Evolutionary conservation across 192 early-diverging fungal genomes (phyloP).

Genomic region (Fimicolochytrium jonesii): DNA sequence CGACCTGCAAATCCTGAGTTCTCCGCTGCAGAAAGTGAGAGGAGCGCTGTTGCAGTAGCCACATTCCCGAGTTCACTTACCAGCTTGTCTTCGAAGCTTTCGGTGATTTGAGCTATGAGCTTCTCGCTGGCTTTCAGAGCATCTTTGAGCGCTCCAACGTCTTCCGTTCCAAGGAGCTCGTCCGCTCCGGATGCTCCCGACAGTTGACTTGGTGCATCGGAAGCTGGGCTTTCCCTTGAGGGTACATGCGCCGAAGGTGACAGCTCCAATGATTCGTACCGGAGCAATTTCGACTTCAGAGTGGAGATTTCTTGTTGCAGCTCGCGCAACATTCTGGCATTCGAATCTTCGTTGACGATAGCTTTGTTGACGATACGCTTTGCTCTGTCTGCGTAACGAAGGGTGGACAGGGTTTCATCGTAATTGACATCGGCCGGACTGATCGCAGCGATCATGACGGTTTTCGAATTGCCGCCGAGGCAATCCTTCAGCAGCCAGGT

Average conservation of each 20-base stretch:
- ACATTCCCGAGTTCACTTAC: constrained; percentile 17
- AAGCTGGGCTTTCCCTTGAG: no score
- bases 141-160: constrained; percentile 55
- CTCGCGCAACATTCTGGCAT: constrained; percentile 66
- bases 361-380: constrained; percentile 89
- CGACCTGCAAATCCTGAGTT: no score
- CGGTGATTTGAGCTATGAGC: constrained; percentile 75
- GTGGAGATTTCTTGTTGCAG: constrained; percentile 74
- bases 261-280: constrained; percentile 32
- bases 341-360: constrained; percentile 81
- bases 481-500: constrained; percentile 55
- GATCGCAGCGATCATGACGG: constrained; percentile 53
- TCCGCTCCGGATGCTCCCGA: no score
- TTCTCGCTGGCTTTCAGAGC: constrained; percentile 82
- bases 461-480: constrained; percentile 53
- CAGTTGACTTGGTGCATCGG: no score
- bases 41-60: no score
- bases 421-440: constrained; percentile 35
- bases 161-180: no score
- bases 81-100: constrained; percentile 82
- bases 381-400: constrained; percentile 87
- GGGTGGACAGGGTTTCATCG: constrained; percentile 58
- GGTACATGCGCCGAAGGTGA: no score
- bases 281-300: constrained; percentile 54
- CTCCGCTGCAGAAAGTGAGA: no score